Conservation (phyloP, 768 basidiomycete species). For the Auricularia sp. region DNA sequence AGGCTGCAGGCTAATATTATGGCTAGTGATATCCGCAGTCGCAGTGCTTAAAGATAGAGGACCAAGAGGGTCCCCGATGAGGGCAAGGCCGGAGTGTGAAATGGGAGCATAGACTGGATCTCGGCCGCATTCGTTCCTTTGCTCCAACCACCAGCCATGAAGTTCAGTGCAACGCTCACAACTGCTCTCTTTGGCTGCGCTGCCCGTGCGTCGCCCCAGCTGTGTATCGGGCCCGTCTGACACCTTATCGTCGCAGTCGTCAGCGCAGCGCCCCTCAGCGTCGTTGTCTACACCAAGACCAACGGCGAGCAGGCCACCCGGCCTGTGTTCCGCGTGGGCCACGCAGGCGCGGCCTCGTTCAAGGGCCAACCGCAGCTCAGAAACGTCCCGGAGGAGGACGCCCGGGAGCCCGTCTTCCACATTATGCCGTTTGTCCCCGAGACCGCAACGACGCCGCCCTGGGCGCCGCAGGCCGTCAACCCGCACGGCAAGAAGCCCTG, state of each 20-base stretch:
- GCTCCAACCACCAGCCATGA: not conserved
- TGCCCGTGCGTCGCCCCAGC: not conserved
- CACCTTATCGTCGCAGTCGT: not conserved
- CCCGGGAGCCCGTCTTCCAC: not conserved
- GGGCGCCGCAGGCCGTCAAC: not conserved
- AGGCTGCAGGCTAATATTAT: no score
- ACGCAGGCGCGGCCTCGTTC: not conserved
- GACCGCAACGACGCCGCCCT: not conserved
- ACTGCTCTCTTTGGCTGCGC: not conserved
- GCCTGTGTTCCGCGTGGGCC: not conserved
- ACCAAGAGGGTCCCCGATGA: no score
- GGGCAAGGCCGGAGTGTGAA: no score
- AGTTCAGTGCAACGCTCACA: not conserved
- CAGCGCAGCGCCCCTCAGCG: not conserved
- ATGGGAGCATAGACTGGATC: not conserved
- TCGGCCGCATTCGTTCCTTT: not conserved
- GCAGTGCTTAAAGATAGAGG: no score
- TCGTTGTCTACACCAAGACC: not conserved
- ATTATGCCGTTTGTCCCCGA: conserved; percentile 1
- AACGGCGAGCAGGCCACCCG: not conserved
- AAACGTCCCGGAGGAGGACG: not conserved
- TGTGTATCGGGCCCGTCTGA: not conserved
- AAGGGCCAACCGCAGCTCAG: not conserved
- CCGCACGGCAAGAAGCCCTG: not conserved
- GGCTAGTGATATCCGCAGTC: no score